Base-by-base conservation (phyloP, 768 basidiomycete species). In the Xerocomellus intermedius region DNA sequence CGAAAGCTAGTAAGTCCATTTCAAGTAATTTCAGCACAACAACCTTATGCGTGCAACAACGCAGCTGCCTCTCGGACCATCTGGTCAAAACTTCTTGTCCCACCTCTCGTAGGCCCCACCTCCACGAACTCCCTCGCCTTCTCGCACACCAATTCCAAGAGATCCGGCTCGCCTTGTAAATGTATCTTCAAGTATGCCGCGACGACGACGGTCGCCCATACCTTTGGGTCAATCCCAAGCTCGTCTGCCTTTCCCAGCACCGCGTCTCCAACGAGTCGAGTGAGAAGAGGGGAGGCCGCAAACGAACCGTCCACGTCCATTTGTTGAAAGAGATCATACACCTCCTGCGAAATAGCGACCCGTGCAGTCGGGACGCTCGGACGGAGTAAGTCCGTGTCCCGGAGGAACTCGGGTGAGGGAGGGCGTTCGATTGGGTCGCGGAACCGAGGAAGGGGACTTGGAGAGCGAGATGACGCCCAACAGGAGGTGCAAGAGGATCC, bases 261-360 rank as follows among this genome's bases (percentile, higher is more conserved):
- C 0, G 53, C 56, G 0, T 62, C 49, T 8, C 80, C 79, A 5
- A 81, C 69, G 35, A 83, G 63, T 14, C 10, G 46, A 0, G 58
- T 58, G 8, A 82, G 65, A 1, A 60, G 38, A 4, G 72, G 59
- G 32, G 69, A 59, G 2, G 68, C 54, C 8, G 60, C n/a, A 64
- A 81, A 84, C 1, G 81, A 81, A 0, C 84, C 84, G 48, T 83
- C 78, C 26, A 73, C 72, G 3, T 56, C 44, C 68, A 82, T 79
- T 21, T 77, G 55, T 14, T 59, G 56, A 12, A 79, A 65, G 38
- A 84, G 64, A 3, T 70, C 51, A 17, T 76, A 55, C 5, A 79
- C 73, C 30, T 69, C 63, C 4, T 36, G 48, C 2, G 62, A 21
- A 12, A 76, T 42, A 0, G 62, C 60, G 16, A 39, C 42, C 13